Conservation (phyloP, 495 filamentous ascomycete species). For the Xylaria cubensis region DNA sequence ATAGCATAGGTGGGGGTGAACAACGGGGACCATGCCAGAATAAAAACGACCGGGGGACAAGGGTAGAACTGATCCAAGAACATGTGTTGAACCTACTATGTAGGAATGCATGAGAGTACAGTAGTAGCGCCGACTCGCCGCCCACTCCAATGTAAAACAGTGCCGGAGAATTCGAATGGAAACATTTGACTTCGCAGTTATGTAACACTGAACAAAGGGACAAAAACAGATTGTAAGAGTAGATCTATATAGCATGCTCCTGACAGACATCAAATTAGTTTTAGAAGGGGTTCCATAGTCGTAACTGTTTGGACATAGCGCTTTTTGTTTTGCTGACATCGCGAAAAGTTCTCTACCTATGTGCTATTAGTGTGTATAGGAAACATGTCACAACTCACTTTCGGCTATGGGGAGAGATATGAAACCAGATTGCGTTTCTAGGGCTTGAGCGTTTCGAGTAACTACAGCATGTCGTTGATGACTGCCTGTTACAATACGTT, state of each 20-base stretch:
- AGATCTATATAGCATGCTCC: not conserved
- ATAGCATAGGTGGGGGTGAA: constrained; percentile 15
- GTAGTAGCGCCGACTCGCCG: constrained; percentile 25
- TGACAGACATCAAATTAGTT: not conserved
- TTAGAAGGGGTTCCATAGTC: not conserved
- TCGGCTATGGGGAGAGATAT: not conserved
- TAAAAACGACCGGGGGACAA: constrained; percentile 19
- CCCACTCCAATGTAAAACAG: constrained; percentile 18
- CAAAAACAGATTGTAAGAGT: not conserved
- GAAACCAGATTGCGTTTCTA: not conserved
- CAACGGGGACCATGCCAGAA: constrained; percentile 23
- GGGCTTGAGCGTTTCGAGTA: not conserved
- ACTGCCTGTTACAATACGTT: constrained; percentile 7
- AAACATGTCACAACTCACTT: not conserved
- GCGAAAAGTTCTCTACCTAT: not conserved
- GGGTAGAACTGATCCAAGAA: constrained; percentile 14
- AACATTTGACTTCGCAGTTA: not conserved
- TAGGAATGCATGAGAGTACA: constrained; percentile 11
- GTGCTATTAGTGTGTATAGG: not conserved
- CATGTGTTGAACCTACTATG: constrained; percentile 21
- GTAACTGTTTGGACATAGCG: not conserved
- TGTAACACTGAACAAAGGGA: constrained; percentile 15
- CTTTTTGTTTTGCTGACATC: not conserved
- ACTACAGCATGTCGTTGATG: not conserved
- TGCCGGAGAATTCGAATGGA: constrained; percentile 16